phyloP scores from a whole-genome alignment of 2,329 filamentous ascomycete species.

The Cadophora sp. region DNA sequence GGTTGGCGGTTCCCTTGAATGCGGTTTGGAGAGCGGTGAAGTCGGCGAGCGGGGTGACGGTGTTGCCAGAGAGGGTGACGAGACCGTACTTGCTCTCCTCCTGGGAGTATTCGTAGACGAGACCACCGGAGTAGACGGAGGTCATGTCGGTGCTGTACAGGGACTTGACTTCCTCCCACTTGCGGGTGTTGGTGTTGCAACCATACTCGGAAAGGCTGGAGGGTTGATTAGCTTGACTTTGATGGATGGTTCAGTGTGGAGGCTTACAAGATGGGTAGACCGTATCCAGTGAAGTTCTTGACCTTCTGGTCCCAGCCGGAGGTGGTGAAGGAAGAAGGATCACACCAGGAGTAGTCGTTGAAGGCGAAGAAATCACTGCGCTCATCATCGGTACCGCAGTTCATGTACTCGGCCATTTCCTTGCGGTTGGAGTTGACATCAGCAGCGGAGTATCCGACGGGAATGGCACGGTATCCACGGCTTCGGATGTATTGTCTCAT shows the following conservation, averaged over 20 bases:
- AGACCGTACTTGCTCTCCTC: slow-evolving; percentile 78
- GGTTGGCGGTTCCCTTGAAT: slow-evolving; percentile 51
- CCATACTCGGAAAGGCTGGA: slow-evolving; percentile 82
- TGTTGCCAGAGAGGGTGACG: slow-evolving; percentile 41
- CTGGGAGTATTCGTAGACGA: slow-evolving; percentile 93
- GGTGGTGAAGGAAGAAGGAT: slow-evolving; percentile 60
- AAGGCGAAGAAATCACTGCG: slow-evolving; percentile 72
- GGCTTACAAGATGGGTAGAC: slow-evolving; percentile 61
- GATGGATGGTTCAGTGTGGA: too few relatives aligned
- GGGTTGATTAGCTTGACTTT: neutral
- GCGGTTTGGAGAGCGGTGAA: slow-evolving; percentile 56
- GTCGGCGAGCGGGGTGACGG: slow-evolving; percentile 51
- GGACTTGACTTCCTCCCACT: slow-evolving; percentile 79
- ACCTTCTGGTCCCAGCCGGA: slow-evolving; percentile 76
- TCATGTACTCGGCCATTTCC: slow-evolving; percentile 75
- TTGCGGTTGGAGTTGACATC: slow-evolving; percentile 73
- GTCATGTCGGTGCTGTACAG: slow-evolving; percentile 88
- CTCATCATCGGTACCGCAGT: slow-evolving; percentile 71
- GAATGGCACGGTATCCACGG: slow-evolving; percentile 56
- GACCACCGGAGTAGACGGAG: slow-evolving; percentile 87
- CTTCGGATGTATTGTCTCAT: slow-evolving; percentile 59
- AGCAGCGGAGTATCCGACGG: slow-evolving; percentile 66
- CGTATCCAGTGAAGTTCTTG: slow-evolving; percentile 70
- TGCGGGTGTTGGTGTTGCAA: slow-evolving; percentile 80
- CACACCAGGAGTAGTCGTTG: slow-evolving; percentile 73